Percentiles rank a stretch among this genome's conserved stretches.
Conservation (phyloP, 805 yeast species). For the Ogataea henricii region DNA sequence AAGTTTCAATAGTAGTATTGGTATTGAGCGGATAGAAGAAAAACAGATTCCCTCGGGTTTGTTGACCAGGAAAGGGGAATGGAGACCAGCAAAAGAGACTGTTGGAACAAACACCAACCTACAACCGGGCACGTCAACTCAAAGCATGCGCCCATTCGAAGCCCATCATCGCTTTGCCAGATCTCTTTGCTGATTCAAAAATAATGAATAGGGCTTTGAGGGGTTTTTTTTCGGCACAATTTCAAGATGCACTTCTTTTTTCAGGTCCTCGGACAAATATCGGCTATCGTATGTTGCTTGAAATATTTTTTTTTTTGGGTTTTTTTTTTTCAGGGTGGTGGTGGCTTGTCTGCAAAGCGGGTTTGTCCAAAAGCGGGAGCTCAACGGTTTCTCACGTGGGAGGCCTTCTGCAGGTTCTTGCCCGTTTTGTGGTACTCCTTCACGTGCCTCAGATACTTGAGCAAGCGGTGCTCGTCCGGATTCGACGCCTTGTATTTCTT, state of each 20-base stretch:
- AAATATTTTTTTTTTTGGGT: background rate
- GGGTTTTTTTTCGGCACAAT: background rate
- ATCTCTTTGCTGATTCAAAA: too few relatives aligned
- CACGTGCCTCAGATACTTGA: slow-evolving; percentile 34
- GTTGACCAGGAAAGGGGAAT: background rate
- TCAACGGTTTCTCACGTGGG: slow-evolving; percentile 4
- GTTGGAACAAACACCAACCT: too few relatives aligned
- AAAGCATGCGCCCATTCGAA: too few relatives aligned
- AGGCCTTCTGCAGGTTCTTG: slow-evolving; percentile 23
- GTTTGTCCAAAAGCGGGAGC: background rate
- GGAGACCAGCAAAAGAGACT: too few relatives aligned
- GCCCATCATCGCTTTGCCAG: too few relatives aligned
- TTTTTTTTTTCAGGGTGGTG: background rate
- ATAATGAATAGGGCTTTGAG: slow-evolving; percentile 1
- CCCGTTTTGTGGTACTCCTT: slow-evolving; percentile 32
- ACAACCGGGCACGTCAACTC: too few relatives aligned
- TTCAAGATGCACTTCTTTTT: too few relatives aligned
- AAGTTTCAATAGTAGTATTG: background rate
- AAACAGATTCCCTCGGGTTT: too few relatives aligned
- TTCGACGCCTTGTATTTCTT: slow-evolving; percentile 22
- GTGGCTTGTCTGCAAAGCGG: background rate
- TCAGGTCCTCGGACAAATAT: background rate
- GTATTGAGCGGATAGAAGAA: background rate
- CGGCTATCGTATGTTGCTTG: too few relatives aligned
- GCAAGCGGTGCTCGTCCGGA: slow-evolving; percentile 25